These are phyloP conservation scores for Naematelia aurantialba DNA, from an alignment of 768 basidiomycete genomes.

Conservation along the genomic window DNA sequence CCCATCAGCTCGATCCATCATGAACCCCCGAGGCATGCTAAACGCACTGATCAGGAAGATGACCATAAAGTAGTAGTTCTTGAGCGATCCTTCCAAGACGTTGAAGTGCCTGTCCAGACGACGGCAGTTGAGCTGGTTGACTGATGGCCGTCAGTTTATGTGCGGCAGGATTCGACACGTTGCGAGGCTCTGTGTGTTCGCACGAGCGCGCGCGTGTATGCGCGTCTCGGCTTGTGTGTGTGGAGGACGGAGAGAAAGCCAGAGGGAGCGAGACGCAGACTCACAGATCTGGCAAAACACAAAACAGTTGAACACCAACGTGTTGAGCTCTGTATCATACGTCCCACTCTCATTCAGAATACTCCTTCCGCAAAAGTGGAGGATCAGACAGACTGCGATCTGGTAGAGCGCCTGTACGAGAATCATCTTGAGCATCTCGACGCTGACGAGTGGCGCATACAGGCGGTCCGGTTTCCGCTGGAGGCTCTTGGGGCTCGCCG, in stretches of 20 bases:
- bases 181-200: no score
- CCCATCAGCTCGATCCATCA: constrained; percentile 12
- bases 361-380: constrained; percentile 74
- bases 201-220: no score
- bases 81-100: constrained; percentile 74
- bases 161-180: neutral
- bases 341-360: constrained; percentile 58
- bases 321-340: constrained; percentile 58
- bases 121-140: constrained; percentile 89
- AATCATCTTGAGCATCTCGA: constrained; percentile 97
- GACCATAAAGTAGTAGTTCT: constrained; percentile 76
- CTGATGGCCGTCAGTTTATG: no score
- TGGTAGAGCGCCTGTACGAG: constrained; percentile 84
- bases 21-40: neutral
- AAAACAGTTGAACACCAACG: constrained; percentile 95
- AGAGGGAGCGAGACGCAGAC: constrained; percentile 1
- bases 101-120: constrained; percentile 81
- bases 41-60: constrained; percentile 78
- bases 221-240: neutral
- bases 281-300: constrained; percentile 88
- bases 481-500: constrained; percentile 68
- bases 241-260: neutral
- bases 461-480: constrained; percentile 88
- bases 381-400: constrained; percentile 71
- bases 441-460: constrained; percentile 79